Evolutionary conservation across 2,329 filamentous ascomycete genomes (phyloP), one percentile per base, ranked within the genome.

Genomic region (Aspergillus felis): DNA sequence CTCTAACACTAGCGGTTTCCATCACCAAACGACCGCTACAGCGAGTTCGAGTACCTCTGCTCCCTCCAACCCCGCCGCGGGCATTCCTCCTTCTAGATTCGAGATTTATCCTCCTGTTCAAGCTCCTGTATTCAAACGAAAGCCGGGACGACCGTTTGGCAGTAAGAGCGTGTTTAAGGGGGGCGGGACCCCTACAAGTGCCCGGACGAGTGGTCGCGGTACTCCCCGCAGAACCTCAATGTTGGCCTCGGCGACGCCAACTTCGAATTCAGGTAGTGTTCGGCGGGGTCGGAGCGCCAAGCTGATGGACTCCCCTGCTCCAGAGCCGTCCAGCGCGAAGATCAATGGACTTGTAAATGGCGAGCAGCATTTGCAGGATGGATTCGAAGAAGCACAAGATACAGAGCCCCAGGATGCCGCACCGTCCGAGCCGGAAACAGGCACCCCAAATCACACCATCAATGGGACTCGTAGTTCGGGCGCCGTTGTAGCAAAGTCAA

Each of bases 71-170:
- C 71, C 74, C 42, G 68, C 70, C 9, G 69, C 66, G 5, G 69
- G 68, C 17, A 76, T 78, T 41, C 75, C 75, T 6, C 73, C 75
- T 4, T 74, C 74, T 58, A 67, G 75, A 54, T 78, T 77, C 32
- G 75, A 77, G 53, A 69, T 78, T n/a, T 77, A 71, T 59, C 75
- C 75, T 17, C 75, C 75, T 3, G 67, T 77, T 22, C 75, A 75
- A 60, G 66, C 69, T 4, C 70, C 73, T 10, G 60, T 69, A 5
- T 58, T 66, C 12, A 75, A 74, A 61, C 66, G 70, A 52, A 72
- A 71, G n/a, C 67, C 70, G 25, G 75, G 74, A 44, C 73, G 75
- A 32, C 74, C 75, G 4, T 71, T 69, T 57, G 70, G 70, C 28
- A 74, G 67, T 49, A 69, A 67, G 54, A 68, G 65, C 46, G 52